Percentiles rank a stretch among this genome's conserved stretches.
These are phyloP conservation scores for Domatiomyces catenatus DNA, from an alignment of 2,329 filamentous ascomycete species.

Conservation along the genomic window DNA sequence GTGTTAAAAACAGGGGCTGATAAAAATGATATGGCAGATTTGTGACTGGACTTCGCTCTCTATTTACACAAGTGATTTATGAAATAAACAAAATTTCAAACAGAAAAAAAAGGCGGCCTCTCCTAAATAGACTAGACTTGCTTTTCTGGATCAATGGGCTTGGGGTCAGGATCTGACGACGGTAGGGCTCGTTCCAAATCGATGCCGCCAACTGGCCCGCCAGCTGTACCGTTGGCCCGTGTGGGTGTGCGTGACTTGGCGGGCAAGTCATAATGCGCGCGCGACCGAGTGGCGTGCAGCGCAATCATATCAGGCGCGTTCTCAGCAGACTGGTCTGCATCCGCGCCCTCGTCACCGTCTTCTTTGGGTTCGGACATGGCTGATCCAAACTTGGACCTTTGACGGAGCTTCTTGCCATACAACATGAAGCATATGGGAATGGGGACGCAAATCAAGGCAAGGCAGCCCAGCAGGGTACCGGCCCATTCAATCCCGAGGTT, in stretches of 20 bases:
- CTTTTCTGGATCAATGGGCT: not conserved
- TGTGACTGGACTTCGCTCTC: no score
- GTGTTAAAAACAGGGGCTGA: no score
- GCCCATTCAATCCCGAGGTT: slow-evolving; percentile 34
- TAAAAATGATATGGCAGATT: no score
- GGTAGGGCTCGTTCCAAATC: not conserved
- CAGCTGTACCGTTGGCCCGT: slow-evolving; percentile 4
- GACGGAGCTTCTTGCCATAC: slow-evolving; percentile 18
- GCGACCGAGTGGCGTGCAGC: slow-evolving; percentile 13
- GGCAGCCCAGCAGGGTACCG: slow-evolving; percentile 24
- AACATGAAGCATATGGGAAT: slow-evolving; percentile 26
- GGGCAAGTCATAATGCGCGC: slow-evolving; percentile 11
- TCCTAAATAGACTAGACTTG: not conserved
- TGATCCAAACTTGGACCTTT: slow-evolving; percentile 19
- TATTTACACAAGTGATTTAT: not conserved
- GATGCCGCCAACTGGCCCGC: not conserved
- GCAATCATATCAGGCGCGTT: slow-evolving; percentile 10
- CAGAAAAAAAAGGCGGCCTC: no score
- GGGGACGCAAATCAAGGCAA: slow-evolving; percentile 23
- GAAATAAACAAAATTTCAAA: not conserved
- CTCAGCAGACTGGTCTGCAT: slow-evolving; percentile 4
- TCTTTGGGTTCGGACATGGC: slow-evolving; percentile 37
- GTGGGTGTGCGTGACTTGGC: slow-evolving; percentile 3
- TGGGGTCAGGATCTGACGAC: not conserved
- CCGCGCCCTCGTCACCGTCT: slow-evolving; percentile 20